Evolutionary conservation across 1,284 basidiomycete genomes (phyloP), one percentile per base, ranked within the genome.

Genomic region (Puccinia hordei): DNA sequence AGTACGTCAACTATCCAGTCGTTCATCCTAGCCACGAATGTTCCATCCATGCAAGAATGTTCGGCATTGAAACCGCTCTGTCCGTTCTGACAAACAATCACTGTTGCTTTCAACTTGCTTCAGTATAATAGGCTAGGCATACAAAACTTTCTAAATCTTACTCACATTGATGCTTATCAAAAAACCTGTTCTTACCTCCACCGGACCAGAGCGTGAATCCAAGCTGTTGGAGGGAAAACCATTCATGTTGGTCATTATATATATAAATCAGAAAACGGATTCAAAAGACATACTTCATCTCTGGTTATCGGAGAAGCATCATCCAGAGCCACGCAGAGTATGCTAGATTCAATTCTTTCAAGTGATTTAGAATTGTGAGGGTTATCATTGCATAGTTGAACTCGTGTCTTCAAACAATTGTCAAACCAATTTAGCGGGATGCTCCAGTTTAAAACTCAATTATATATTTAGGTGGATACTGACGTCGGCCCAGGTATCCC

Each of bases 31-130:
- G 98, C 88, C 0, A 96, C 98, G 0, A 96, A 93, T 0, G 95
- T 98, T 65, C 96, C 96, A 85, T 98, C 96, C 93, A 95, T 93
- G 85, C 92, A 94, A 17, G 93, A 94, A 86, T 96, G 94, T 84
- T 88, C 88, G 59, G 88, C 88, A 83, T 89, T 89, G 86, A 97
- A 99, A 0, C 94, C 96, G 38, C 93, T 94, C 81, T 94, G 93
- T 77, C 94, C 97, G 83, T 94, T 93, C 82, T 94, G 92, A 84
- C 92, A 97, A 51, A 97, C 92, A 83, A 98, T 90, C 78, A 97
- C 93, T 94, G 30, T 73, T 57, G 9, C 22, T 33, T 30, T 66
- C 27, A 66, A 41, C 61, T 9, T 59, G 30, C 13, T 27, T 74
- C 41, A 59, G 73, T 66, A 22, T 46, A 44, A 1, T 44, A 24